These are phyloP conservation scores for Colletotrichum acutatum DNA, from an alignment of 2,329 filamentous ascomycete genomes.

Conservation along the genomic window DNA sequence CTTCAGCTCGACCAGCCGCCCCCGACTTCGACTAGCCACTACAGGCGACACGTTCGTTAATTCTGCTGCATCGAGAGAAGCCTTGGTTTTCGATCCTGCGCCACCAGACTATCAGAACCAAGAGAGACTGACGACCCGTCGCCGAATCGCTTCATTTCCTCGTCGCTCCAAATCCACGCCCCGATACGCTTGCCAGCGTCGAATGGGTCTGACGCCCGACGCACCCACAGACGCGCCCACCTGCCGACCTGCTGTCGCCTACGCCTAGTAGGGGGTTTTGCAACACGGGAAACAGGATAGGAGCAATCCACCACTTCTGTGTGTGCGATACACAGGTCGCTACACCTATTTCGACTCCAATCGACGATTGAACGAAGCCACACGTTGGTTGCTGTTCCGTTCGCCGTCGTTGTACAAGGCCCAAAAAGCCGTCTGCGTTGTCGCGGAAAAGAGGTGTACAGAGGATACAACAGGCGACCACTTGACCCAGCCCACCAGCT, in stretches of 20 bases:
- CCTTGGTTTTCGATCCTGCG: conserved; percentile 20
- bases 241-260: conserved; percentile 20
- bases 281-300: conserved; percentile 8
- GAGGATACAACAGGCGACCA: conserved; percentile 34
- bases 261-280: conserved; percentile 18
- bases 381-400: conserved; percentile 25
- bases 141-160: conserved; percentile 33
- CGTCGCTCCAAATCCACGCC: conserved; percentile 25
- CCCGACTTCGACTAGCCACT: conserved; percentile 31
- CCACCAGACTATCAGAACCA: conserved; percentile 21
- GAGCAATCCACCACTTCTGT: conserved; percentile 11
- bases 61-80: conserved; percentile 27
- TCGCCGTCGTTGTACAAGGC: conserved; percentile 26
- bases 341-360: neutral
- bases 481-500: conserved; percentile 45
- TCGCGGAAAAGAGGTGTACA: conserved; percentile 32
- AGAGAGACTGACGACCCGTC: conserved; percentile 9
- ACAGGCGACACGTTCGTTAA: conserved; percentile 32
- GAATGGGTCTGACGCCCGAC: conserved; percentile 35
- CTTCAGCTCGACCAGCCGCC: conserved; percentile 30
- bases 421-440: conserved; percentile 14
- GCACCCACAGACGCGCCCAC: conserved; percentile 32
- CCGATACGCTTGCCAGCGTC: conserved; percentile 34
- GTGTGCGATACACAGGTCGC: conserved; percentile 19
- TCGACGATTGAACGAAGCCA: conserved; percentile 24